Conservation (phyloP, 2,329 filamentous ascomycete species). For the Epichloe hybrida region DNA sequence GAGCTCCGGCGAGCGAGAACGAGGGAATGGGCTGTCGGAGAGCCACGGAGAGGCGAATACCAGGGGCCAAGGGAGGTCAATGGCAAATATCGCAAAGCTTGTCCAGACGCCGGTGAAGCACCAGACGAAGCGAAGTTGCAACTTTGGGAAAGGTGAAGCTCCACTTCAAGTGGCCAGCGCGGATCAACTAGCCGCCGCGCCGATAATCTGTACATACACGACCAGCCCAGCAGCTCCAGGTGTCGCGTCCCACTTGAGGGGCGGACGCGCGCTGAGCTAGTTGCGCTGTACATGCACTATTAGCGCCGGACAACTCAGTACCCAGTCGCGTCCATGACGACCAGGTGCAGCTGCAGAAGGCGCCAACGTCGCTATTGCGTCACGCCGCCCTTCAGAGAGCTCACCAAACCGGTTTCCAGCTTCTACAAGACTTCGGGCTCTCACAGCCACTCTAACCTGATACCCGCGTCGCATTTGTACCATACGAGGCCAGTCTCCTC, state of each 20-base stretch:
- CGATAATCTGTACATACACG: background rate
- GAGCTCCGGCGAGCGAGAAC: background rate
- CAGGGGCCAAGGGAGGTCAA: background rate
- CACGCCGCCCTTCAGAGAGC: slow-evolving; percentile 2
- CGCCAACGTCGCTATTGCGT: slow-evolving; percentile 7
- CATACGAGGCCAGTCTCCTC: background rate
- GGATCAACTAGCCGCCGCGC: slow-evolving; percentile 12
- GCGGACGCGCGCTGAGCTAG: background rate
- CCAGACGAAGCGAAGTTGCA: background rate
- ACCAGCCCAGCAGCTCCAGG: no score
- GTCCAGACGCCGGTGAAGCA: background rate
- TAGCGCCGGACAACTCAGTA: background rate
- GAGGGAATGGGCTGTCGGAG: background rate
- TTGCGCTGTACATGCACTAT: background rate
- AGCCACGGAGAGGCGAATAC: background rate
- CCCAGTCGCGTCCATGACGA: background rate
- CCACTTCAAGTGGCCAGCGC: background rate
- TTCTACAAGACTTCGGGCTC: no score
- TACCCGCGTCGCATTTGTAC: no score
- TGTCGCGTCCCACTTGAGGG: no score
- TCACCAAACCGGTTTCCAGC: slow-evolving; percentile 1
- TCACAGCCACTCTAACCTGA: no score
- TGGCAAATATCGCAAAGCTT: background rate
- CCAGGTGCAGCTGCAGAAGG: background rate
- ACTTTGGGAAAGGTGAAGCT: background rate